phyloP scores from a whole-genome alignment of 2,329 filamentous ascomycete species.

The Talaromyces sp. region DNA sequence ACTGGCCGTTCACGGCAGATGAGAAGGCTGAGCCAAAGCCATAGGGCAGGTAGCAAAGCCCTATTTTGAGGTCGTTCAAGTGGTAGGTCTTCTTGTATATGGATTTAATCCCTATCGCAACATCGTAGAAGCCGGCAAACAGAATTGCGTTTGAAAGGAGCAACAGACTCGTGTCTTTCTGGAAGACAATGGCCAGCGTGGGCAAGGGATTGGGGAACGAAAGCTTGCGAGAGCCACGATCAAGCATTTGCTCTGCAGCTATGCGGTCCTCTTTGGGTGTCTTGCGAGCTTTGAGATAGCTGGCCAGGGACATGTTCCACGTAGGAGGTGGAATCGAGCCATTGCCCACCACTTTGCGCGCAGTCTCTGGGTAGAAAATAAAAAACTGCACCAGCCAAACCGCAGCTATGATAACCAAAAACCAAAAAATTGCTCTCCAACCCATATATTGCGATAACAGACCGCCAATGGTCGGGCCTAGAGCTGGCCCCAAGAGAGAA shows the following conservation, averaged over 20 bases:
- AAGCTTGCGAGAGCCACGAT: slow-evolving; percentile 16
- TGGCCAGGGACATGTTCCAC: slow-evolving; percentile 33
- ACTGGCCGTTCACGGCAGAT: slow-evolving; percentile 33
- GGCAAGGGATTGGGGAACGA: slow-evolving; percentile 34
- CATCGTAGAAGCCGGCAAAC: slow-evolving; percentile 39
- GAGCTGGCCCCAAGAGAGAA: slow-evolving; percentile 26
- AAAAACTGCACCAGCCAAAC: slow-evolving; percentile 32
- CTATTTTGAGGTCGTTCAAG: slow-evolving; percentile 36
- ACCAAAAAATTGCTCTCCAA: slow-evolving; percentile 43
- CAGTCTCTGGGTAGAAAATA: slow-evolving; percentile 33
- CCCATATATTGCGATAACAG: slow-evolving; percentile 31
- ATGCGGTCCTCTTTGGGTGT: slow-evolving; percentile 11
- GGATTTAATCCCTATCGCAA: slow-evolving; percentile 35
- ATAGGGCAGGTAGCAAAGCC: slow-evolving; percentile 40
- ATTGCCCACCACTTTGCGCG: slow-evolving; percentile 33
- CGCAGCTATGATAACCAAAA: slow-evolving; percentile 44
- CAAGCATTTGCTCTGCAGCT: slow-evolving; percentile 6
- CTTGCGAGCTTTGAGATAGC: slow-evolving; percentile 23
- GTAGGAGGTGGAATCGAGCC: slow-evolving; percentile 30
- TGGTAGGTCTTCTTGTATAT: slow-evolving; percentile 33
- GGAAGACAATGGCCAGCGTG: slow-evolving; percentile 28
- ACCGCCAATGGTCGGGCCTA: slow-evolving; percentile 34
- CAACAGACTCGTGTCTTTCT: slow-evolving; percentile 33
- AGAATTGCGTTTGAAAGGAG: slow-evolving; percentile 34
- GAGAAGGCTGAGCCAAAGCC: slow-evolving; percentile 37